Base-by-base conservation (phyloP, 768 basidiomycete species). In the Antrodiella citrinella region DNA sequence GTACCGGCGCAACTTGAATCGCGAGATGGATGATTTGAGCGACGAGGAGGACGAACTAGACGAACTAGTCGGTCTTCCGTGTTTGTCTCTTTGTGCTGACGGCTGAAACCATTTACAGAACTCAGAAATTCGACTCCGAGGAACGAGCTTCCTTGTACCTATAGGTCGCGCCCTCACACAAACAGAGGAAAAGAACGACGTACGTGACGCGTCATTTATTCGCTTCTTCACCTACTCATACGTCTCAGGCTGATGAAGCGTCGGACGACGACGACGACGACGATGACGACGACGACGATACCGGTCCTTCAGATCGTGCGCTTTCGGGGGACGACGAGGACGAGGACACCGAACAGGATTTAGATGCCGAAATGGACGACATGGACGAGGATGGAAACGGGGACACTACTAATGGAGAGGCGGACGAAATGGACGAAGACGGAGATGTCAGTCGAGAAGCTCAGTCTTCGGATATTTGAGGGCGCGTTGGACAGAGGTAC, bases 21-120 rank as follows among this genome's bases (percentile, higher is more conserved):
- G 80, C 38, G 87, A 91, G 63, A 84, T 87, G 73, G 85, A 88
- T 44, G 86, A 91, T 58, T 66, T 91, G 53, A 89, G 86, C 51
- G 89, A 91, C 50, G 89, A 91, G 62, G 89, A 91, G 66, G 77
- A 72, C 47, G 86, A 90, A 57, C 61, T 91, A n/a, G 88, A 91
- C 51, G 84, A 85, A 41, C 71, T 80, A 56, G 88, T 85, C 59
- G 55, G 78, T 68, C 26, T 26, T 20, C 19, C 5, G 7, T 25
- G 21, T 39, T 24, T 15, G 26, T 57, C 25, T 26, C 15, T n/a
- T 12, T 24, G 2, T 38, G 20, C 38, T 13, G 15, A 52, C 13
- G 15, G 42, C 19, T 9, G 39, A 18, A 11, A 48, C 1, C 39
- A 35, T 39, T 47, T 44, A 45, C 60, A 88, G 86, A 82, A 76